Conservation (phyloP, 495 filamentous ascomycete species). For the Hypomontagnella submonticulosa region DNA sequence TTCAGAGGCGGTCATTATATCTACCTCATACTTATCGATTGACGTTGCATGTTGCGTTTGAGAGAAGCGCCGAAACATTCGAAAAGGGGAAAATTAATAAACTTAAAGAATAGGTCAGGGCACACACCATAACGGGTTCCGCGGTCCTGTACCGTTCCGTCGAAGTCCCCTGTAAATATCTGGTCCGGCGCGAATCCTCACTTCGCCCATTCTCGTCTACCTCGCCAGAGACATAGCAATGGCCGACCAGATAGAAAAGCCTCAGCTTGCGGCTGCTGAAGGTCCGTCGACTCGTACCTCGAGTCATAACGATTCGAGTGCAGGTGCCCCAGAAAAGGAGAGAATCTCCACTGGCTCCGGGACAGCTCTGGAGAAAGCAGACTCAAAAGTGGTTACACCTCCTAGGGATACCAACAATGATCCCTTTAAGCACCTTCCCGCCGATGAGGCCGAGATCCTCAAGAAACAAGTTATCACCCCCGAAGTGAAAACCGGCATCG, state of each 20-base stretch:
- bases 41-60: no score
- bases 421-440: constrained; percentile 66
- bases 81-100: not conserved
- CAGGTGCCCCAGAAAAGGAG: constrained; percentile 20
- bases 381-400: constrained; percentile 57
- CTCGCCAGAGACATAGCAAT: constrained; percentile 30
- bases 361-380: constrained; percentile 56
- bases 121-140: constrained; percentile 2
- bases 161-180: constrained; percentile 13
- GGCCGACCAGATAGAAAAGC: constrained; percentile 46
- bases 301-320: constrained; percentile 47
- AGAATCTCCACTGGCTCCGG: constrained; percentile 22
- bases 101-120: constrained; percentile 22
- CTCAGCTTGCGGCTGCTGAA: constrained; percentile 39
- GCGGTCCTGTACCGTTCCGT: constrained; percentile 21
- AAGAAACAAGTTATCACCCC: constrained; percentile 80
- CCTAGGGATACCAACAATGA: constrained; percentile 58
- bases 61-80: constrained; percentile 10
- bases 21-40: no score
- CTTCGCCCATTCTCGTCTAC: constrained; percentile 1
- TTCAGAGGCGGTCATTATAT: no score
- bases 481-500: constrained; percentile 70
- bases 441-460: constrained; percentile 50
- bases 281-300: constrained; percentile 44
- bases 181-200: constrained; percentile 20